A percentile compares a stretch with the other conserved stretches of the same genome.
Evolutionary conservation across 2,329 filamentous ascomycete species (phyloP).

Genomic region (Aurifilum marmelostoma): DNA sequence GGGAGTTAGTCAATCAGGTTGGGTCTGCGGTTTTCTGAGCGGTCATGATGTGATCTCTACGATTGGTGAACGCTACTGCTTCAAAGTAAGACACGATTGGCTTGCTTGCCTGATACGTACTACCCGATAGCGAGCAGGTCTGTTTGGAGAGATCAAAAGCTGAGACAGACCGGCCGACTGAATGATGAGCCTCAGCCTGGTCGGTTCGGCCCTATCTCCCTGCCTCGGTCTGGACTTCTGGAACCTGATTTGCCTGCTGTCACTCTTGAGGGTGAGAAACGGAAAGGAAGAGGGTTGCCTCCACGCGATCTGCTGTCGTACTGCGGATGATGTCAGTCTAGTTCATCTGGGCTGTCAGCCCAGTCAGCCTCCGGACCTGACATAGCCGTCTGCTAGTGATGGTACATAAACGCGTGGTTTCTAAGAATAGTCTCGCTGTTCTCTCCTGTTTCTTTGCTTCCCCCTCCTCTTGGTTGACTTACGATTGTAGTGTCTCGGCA

Average conservation of each 20-base stretch:
- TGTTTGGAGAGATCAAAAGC: neutral
- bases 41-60: neutral
- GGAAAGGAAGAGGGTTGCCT: neutral
- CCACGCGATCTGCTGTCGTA: constrained; percentile 14
- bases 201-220: constrained; percentile 13
- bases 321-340: constrained; percentile 27
- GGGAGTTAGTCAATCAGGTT: neutral
- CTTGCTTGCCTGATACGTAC: neutral
- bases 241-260: constrained; percentile 7
- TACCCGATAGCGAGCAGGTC: neutral
- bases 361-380: constrained; percentile 26
- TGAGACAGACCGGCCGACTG: constrained; percentile 14
- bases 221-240: neutral
- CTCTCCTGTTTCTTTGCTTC: neutral
- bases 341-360: constrained; percentile 18
- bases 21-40: neutral
- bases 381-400: constrained; percentile 21
- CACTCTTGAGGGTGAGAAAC: neutral
- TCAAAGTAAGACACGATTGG: neutral
- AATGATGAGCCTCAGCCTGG: constrained; percentile 14
- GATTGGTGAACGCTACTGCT: neutral
- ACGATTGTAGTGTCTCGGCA: constrained; percentile 6
- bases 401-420: constrained; percentile 20
- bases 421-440: constrained; percentile 11
- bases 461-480: neutral